Percentiles rank a stretch among this genome's conserved stretches.
Evolutionary conservation across 1,284 basidiomycete genomes (phyloP).

Genomic region (Ganoderma lucidum): DNA sequence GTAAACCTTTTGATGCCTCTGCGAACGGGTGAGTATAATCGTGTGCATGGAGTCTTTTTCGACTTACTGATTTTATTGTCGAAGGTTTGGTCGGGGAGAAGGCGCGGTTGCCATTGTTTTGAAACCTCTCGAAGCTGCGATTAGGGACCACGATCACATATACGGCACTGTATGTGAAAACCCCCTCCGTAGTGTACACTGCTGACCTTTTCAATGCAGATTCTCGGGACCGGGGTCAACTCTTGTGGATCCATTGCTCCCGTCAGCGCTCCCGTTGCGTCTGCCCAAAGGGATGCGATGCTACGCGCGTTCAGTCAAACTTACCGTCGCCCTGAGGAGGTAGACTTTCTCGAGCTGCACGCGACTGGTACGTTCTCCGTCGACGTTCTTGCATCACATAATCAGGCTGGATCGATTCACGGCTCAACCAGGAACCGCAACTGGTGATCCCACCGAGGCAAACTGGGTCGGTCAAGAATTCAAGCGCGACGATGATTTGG

Average conservation of each 20-base stretch:
- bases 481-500: slow-evolving; percentile 40
- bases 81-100: slow-evolving; percentile 39
- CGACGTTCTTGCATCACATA: no score
- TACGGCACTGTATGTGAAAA: slow-evolving; percentile 35
- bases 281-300: slow-evolving; percentile 46
- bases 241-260: slow-evolving; percentile 47
- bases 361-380: slow-evolving; percentile 6
- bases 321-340: slow-evolving; percentile 43
- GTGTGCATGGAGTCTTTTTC: background rate
- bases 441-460: slow-evolving; percentile 58
- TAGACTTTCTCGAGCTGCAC: slow-evolving; percentile 51
- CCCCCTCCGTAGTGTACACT: no score
- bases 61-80: background rate
- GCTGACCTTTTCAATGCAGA: slow-evolving; percentile 32
- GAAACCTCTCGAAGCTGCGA: slow-evolving; percentile 38
- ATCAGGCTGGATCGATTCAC: background rate
- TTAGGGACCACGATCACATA: slow-evolving; percentile 41
- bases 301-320: slow-evolving; percentile 40
- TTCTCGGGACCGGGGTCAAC: slow-evolving; percentile 50
- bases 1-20: slow-evolving; percentile 56
- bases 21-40: slow-evolving; percentile 50
- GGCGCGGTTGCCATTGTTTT: slow-evolving; percentile 39
- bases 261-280: slow-evolving; percentile 47
- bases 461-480: slow-evolving; percentile 55
- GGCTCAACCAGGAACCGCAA: slow-evolving; percentile 46